Evolutionary conservation across 257 asterid species (phyloP), one percentile per base, ranked within the genome.

Genomic region (Prunella vulgaris): DNA sequence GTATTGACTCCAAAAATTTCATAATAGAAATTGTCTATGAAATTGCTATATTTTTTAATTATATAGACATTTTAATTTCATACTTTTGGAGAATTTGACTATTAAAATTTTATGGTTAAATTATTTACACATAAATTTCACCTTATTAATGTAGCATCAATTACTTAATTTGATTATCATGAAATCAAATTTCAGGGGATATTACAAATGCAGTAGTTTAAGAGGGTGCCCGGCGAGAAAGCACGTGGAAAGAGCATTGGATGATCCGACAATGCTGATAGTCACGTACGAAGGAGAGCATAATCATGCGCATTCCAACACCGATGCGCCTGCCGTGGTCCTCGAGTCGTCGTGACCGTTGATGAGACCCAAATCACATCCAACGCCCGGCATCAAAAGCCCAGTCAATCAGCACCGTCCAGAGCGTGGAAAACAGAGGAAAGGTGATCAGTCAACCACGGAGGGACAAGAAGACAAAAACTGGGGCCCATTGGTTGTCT

Each of bases 271-370:
- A 7, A 87, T 87, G 93, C 72, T 87, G 30, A 84, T 83, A 22
- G 93, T 87, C 18, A 87, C 93, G 0, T 84, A 87, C 14, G 93
- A 87, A 74, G 93, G 84, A 37, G 88, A 87, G n/a, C 93, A 87
- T 78, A 83, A 73, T 72, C 93, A 87, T 51, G 75, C 84, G 10
- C 85, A 74, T 14, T 74, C 85, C 28, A 79, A 66, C 15, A 33
- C 83, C 7, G 83, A 83, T 13, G 49, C 87, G 21, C 83, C 84
- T 24, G 72, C 85, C 0, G 18, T 74, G 9, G 78, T 83, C 40
- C 93, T 87, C 38, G 88, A 86, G 71, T 86, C 93, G 5, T 84
- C 90, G 32, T 76, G 80, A 75, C 59, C 75, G 0, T 59, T 32
- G 20, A 51, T 32, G 8, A 1, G 4, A 3, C 9, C 42, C 0